Evolutionary conservation across 371 early-diverging fungal genomes (phyloP).

Genomic region (Zychaea mexicana): DNA sequence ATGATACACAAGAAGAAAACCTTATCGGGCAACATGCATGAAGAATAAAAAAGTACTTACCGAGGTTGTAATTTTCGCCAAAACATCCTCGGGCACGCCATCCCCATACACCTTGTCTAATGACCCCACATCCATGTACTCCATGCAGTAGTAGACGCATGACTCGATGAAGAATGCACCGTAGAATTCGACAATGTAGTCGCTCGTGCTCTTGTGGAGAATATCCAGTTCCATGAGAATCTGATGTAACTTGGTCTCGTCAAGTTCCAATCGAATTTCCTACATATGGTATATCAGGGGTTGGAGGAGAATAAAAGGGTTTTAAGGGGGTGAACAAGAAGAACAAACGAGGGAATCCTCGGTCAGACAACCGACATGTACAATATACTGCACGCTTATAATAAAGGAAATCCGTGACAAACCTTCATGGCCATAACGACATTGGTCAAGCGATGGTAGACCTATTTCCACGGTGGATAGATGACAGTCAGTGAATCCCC

Average conservation of each 20-base stretch:
- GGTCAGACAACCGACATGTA: not conserved
- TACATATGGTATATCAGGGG: conserved; percentile 24
- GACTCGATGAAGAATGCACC: conserved; percentile 97
- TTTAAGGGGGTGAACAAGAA: not conserved
- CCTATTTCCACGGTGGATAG: conserved; percentile 18
- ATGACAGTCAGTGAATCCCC: too few relatives aligned
- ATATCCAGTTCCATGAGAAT: conserved; percentile 88
- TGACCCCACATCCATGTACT: conserved; percentile 95
- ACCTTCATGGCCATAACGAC: conserved; percentile 94
- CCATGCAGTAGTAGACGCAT: conserved; percentile 95
- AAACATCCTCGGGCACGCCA: conserved; percentile 83
- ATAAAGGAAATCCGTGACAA: not conserved
- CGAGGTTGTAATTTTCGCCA: conserved; percentile 76
- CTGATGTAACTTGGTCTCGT: conserved; percentile 83
- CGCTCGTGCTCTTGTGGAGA: conserved; percentile 82
- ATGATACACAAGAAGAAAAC: not conserved
- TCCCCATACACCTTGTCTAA: conserved; percentile 83
- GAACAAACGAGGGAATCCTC: too few relatives aligned
- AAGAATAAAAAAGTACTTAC: conserved; percentile 39
- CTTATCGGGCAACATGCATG: not conserved
- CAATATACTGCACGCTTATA: too few relatives aligned
- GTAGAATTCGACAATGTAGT: conserved; percentile 95
- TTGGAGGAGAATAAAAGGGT: not conserved
- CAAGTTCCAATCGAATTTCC: conserved; percentile 92
- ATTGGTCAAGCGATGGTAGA: conserved; percentile 84